These are phyloP conservation scores for Arabidopsis lyrata DNA, from an alignment of 441 rosid genomes.

Conservation along the genomic window DNA sequence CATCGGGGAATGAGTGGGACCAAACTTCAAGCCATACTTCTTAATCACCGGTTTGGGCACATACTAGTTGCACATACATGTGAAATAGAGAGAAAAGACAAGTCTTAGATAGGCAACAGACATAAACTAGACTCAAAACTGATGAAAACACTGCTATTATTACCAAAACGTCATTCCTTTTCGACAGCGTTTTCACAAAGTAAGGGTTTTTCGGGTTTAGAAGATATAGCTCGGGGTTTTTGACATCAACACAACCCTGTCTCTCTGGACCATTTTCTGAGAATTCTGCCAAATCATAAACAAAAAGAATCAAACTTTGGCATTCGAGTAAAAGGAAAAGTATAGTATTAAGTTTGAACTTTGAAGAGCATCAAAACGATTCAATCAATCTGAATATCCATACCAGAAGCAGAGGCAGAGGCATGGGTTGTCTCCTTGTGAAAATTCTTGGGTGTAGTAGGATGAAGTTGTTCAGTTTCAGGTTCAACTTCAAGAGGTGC, in stretches of 20 bases:
- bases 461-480: not conserved
- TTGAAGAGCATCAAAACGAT: not conserved
- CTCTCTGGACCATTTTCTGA: constrained; percentile 19
- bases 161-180: constrained; percentile 31
- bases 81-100: not conserved
- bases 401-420: constrained; percentile 32
- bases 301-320: constrained; percentile 23
- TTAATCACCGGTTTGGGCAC: not conserved
- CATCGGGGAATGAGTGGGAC: not conserved
- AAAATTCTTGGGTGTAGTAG: not conserved
- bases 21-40: constrained; percentile 38
- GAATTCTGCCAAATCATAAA: not conserved
- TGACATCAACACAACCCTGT: not conserved
- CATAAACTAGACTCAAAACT: not conserved
- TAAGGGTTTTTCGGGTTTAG: constrained; percentile 19
- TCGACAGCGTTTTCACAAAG: constrained; percentile 22
- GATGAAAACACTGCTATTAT: not conserved
- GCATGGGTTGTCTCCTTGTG: constrained; percentile 14
- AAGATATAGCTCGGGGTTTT: constrained; percentile 34
- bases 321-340: not conserved
- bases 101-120: constrained; percentile 13
- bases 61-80: constrained; percentile 23
- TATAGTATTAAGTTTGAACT: not conserved
- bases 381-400: not conserved
- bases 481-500: constrained; percentile 25